Evolutionary conservation across 2,329 filamentous ascomycete genomes (phyloP).

Genomic region (Xylaria sp.): DNA sequence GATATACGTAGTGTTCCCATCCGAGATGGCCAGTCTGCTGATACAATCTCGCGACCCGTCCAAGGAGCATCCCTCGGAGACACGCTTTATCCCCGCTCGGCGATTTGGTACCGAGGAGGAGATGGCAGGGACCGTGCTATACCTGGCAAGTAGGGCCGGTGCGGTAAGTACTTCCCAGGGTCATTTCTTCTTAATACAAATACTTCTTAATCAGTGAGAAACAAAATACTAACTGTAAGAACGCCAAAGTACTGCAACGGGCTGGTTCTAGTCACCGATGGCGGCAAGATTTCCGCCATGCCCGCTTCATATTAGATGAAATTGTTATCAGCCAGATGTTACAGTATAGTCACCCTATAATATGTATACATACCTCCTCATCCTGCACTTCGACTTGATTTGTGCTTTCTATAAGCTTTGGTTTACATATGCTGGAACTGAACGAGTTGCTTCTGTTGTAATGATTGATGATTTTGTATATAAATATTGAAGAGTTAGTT

Average conservation of each 20-base stretch:
- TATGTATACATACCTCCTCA: too few species aligned
- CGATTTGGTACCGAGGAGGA: constrained; percentile 48
- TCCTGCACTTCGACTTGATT: too few species aligned
- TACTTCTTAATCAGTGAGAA: not conserved
- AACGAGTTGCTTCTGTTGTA: too few species aligned
- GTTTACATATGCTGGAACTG: too few species aligned
- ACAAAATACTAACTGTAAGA: not conserved
- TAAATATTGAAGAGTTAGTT: too few species aligned
- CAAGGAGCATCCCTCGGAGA: constrained; percentile 39
- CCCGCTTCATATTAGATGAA: constrained; percentile 42
- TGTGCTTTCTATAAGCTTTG: too few species aligned
- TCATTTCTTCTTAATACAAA: not conserved
- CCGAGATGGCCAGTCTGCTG: constrained; percentile 39
- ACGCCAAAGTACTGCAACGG: constrained; percentile 44
- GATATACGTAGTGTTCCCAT: constrained; percentile 45
- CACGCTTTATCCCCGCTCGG: constrained; percentile 43
- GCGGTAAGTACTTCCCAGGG: constrained; percentile 32
- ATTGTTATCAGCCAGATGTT: too few species aligned
- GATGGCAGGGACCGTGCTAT: constrained; percentile 47
- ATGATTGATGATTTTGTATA: too few species aligned
- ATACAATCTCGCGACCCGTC: constrained; percentile 43
- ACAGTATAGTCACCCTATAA: too few species aligned
- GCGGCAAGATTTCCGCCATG: constrained; percentile 45
- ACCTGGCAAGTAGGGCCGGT: constrained; percentile 48
- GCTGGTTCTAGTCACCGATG: constrained; percentile 46